These are phyloP conservation scores for Fusarium penzigii DNA, from an alignment of 2,329 filamentous ascomycete species.

Conservation along the genomic window DNA sequence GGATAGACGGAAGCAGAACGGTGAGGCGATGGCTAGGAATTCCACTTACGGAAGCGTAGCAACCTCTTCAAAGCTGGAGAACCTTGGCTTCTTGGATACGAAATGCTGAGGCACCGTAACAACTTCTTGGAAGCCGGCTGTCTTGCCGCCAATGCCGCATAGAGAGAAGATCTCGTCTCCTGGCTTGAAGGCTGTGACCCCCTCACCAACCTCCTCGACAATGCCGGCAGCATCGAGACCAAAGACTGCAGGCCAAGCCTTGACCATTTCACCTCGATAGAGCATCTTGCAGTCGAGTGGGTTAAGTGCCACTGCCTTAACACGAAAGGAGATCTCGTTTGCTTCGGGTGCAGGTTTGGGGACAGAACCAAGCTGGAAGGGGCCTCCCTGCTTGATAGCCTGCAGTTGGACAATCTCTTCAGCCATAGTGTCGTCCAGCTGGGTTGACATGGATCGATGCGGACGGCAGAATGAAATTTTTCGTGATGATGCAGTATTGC, in stretches of 20 bases:
- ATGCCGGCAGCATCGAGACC: constrained; percentile 24
- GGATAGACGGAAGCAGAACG: background rate
- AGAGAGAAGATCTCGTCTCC: constrained; percentile 43
- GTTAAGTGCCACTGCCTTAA: constrained; percentile 24
- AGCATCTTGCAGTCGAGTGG: constrained; percentile 25
- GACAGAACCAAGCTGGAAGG: constrained; percentile 16
- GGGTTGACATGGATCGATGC: background rate
- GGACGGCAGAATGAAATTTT: background rate
- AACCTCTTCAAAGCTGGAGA: constrained; percentile 15
- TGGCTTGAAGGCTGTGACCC: constrained; percentile 17
- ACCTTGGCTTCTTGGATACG: constrained; percentile 18
- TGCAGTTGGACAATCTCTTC: constrained; percentile 18
- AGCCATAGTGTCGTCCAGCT: constrained; percentile 4
- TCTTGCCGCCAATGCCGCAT: constrained; percentile 19
- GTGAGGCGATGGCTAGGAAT: background rate
- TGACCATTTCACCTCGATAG: constrained; percentile 17
- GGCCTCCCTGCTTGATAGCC: constrained; percentile 15
- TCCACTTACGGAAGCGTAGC: constrained; percentile 19
- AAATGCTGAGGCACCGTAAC: constrained; percentile 21
- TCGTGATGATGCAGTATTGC: background rate
- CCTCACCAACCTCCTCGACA: constrained; percentile 24
- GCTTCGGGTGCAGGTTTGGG: constrained; percentile 12
- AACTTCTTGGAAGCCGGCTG: constrained; percentile 20
- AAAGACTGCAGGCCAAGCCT: constrained; percentile 18
- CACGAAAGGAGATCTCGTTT: constrained; percentile 18